A percentile compares a stretch with the other conserved stretches of the same genome.
These are phyloP conservation scores for Corynascus novoguineensis DNA, from an alignment of 495 filamentous ascomycete genomes.

Conservation along the genomic window DNA sequence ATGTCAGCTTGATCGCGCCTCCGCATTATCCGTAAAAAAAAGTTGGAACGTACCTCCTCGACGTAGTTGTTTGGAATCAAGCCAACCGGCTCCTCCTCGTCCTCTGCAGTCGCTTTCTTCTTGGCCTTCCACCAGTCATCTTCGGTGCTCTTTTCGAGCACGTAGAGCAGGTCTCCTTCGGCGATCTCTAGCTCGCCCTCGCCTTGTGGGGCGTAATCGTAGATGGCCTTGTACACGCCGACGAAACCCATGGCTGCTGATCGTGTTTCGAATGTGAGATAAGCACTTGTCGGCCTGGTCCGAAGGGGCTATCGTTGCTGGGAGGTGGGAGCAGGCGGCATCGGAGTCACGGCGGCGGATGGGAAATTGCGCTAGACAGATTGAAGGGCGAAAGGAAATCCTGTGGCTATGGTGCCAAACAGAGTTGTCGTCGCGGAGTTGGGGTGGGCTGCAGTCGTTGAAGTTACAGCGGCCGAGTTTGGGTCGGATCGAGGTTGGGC, in stretches of 20 bases:
- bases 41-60: conserved; percentile 72
- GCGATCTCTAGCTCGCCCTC: conserved; percentile 80
- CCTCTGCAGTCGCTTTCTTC: conserved; percentile 86
- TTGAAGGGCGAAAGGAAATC: not conserved
- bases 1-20: not conserved
- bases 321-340: not conserved
- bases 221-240: conserved; percentile 85
- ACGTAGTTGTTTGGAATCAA: conserved; percentile 95
- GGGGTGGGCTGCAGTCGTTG: not conserved
- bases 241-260: conserved; percentile 60
- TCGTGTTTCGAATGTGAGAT: not conserved
- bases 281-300: not conserved
- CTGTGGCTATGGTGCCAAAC: not conserved
- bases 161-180: conserved; percentile 87
- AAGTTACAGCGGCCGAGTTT: not conserved
- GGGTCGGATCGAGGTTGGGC: not conserved
- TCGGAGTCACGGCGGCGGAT: not conserved
- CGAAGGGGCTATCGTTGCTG: not conserved
- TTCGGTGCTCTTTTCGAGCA: conserved; percentile 82
- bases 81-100: conserved; percentile 91
- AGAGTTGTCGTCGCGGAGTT: not conserved
- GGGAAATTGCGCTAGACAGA: not conserved
- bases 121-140: conserved; percentile 99
- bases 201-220: conserved; percentile 87
- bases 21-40: not conserved